Evolutionary conservation across 1,284 basidiomycete species (phyloP), one percentile per base, ranked within the genome.

Genomic region (Flammula alnicola): DNA sequence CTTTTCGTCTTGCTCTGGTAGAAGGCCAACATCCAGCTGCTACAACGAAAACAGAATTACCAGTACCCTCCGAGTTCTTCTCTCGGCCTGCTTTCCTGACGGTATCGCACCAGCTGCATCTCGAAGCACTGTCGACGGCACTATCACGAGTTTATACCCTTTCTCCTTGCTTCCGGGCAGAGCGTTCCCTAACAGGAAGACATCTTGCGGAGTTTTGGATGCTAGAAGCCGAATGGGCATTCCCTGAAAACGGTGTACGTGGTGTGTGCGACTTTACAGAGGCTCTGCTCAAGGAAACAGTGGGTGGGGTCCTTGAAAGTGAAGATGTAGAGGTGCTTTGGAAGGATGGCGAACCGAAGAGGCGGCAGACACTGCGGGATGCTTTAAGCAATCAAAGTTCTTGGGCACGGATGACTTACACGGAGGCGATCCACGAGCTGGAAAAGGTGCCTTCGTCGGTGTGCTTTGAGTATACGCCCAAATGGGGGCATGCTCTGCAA

Each of bases 141-240:
- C 70, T 97, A 11, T 80, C 86, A 0, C 82, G 95, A 22, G 90
- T 93, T 0, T 99, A 95, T 74, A 95, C 94, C 0, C 79, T 98
- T 17, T 88, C 90, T 0, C 95, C 96, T 0, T 87, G 87, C 51
- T 99, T 99, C 71, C 87, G 96, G 16, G 96, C 96, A 14, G 96
- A 99, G 63, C 83, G 84, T 5, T 91, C 86, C 3, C 80, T 88
- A 59, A 98, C 96, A 1, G 84, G 83, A 41, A 80, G 96, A n/a
- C 96, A 99, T 68, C 80, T 99, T 5, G 84, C 93, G 40, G 97
- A 99, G 66, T 99, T 99, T 69, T 97, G 93, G 91, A 99, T 99
- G 96, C 80, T 97, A 49, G 96, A 99, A 71, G 94, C 91, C 0
- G 96, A 97, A 65, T 84, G 91, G 75, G 84, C 84, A 0, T 91